Conservation (phyloP, 2,329 filamentous ascomycete species). For the Fusarium sulawesiense region DNA sequence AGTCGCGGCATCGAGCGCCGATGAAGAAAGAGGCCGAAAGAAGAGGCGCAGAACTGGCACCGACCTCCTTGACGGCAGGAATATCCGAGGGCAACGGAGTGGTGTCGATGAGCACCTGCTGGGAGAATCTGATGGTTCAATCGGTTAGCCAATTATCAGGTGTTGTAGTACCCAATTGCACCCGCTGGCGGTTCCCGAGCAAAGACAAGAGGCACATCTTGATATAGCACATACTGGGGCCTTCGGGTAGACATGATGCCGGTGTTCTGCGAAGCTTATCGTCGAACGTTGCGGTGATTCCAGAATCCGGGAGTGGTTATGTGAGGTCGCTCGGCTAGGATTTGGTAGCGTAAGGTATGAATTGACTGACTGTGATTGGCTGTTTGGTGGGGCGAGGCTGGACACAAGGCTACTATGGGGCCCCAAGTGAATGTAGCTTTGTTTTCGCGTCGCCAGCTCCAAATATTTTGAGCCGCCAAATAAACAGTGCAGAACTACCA, state of each 20-base stretch:
- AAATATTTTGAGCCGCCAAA: slow-evolving; percentile 45
- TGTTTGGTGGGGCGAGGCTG: slow-evolving; percentile 48
- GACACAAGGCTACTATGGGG: slow-evolving; percentile 31
- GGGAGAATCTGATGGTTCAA: slow-evolving; percentile 80
- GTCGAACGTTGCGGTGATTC: slow-evolving; percentile 46
- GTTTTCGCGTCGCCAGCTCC: slow-evolving; percentile 48
- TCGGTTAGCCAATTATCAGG: slow-evolving; percentile 43
- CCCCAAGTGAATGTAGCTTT: slow-evolving; percentile 30
- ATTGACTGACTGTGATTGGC: slow-evolving; percentile 55
- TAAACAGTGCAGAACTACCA: slow-evolving; percentile 39
- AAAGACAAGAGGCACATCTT: not conserved
- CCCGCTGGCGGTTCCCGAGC: slow-evolving; percentile 1
- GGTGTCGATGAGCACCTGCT: slow-evolving; percentile 92
- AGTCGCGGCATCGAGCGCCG: slow-evolving; percentile 90
- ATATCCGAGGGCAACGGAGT: slow-evolving; percentile 93
- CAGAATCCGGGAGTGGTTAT: slow-evolving; percentile 44
- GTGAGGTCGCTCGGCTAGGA: slow-evolving; percentile 49
- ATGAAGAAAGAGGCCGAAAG: slow-evolving; percentile 96
- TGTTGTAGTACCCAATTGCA: slow-evolving; percentile 41
- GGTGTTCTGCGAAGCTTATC: slow-evolving; percentile 46
- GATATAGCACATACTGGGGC: slow-evolving; percentile 53
- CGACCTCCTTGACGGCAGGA: slow-evolving; percentile 93
- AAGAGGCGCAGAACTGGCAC: slow-evolving; percentile 90
- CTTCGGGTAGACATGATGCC: slow-evolving; percentile 57
- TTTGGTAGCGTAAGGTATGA: slow-evolving; percentile 55